phyloP scores from a whole-genome alignment of 2,329 filamentous ascomycete species.

The Cercospora janseana region DNA sequence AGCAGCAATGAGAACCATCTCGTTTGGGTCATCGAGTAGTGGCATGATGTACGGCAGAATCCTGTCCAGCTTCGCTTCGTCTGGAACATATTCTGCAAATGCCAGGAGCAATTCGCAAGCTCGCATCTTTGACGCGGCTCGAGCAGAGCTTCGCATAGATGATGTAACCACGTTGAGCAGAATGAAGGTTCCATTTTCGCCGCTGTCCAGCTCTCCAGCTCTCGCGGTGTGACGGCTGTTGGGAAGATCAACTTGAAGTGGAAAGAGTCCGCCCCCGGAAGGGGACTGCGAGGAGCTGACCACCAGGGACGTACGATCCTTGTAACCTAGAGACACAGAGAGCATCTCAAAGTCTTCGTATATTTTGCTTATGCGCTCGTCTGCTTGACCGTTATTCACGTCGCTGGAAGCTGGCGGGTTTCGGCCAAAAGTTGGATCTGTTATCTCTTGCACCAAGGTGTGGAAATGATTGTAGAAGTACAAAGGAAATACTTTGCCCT shows the following conservation, averaged over 20 bases:
- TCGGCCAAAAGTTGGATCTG: conserved; percentile 80
- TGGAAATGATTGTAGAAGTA: conserved; percentile 98
- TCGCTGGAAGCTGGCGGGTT: conserved; percentile 65
- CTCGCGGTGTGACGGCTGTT: conserved; percentile 73
- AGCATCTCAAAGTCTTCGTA: conserved; percentile 98
- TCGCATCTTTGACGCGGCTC: conserved; percentile 80
- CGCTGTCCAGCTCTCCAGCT: conserved; percentile 57
- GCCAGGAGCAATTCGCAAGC: conserved; percentile 90
- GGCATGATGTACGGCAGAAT: conserved; percentile 87
- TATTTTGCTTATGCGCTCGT: conserved; percentile 90
- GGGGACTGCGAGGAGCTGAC: conserved; percentile 30
- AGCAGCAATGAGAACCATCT: conserved; percentile 81
- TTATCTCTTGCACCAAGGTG: conserved; percentile 95
- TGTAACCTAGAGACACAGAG: conserved; percentile 83
- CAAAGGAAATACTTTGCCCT: conserved; percentile 84
- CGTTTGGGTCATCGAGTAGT: conserved; percentile 75
- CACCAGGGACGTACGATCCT: conserved; percentile 46
- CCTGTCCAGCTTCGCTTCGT: conserved; percentile 92
- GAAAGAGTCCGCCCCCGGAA: conserved; percentile 64
- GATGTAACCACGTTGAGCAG: conserved; percentile 87
- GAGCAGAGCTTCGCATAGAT: conserved; percentile 82
- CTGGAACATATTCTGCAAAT: conserved; percentile 85
- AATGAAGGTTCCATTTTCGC: conserved; percentile 88
- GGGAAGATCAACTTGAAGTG: conserved; percentile 80
- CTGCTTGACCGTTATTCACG: conserved; percentile 78